These are phyloP conservation scores for Conidiobolus incongruus DNA, from an alignment of 371 early-diverging fungal genomes.

Conservation along the genomic window DNA sequence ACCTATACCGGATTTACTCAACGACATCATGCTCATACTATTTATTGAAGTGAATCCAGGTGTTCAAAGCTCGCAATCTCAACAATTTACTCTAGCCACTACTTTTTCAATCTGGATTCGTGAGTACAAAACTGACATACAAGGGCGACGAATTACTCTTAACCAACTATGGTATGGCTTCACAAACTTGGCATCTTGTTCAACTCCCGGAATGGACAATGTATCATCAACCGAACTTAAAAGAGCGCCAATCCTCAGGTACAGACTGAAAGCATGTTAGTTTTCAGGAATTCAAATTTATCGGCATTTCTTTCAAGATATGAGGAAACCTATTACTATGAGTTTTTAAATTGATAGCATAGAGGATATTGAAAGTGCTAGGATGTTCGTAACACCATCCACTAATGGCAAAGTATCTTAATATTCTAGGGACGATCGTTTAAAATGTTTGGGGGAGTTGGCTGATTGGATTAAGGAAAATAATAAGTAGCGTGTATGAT, in stretches of 20 bases:
- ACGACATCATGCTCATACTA: conserved; percentile 33
- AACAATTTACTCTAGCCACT: conserved; percentile 61
- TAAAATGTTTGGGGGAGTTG: too few species aligned
- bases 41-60: conserved; percentile 67
- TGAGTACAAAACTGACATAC: conserved; percentile 15
- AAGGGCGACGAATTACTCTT: conserved; percentile 26
- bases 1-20: conserved; percentile 29
- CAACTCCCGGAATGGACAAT: conserved; percentile 24
- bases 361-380: too few species aligned
- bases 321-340: too few species aligned
- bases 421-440: too few species aligned
- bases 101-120: conserved; percentile 28
- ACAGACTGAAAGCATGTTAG: conserved; percentile 34
- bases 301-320: background rate
- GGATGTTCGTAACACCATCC: too few species aligned
- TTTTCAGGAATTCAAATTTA: conserved; percentile 30
- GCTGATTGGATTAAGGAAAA: too few species aligned
- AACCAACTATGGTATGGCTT: conserved; percentile 26
- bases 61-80: conserved; percentile 28
- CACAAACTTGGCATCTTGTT: conserved; percentile 39
- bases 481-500: too few species aligned
- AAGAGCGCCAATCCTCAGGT: conserved; percentile 25
- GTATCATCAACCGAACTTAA: conserved; percentile 28
- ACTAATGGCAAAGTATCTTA: too few species aligned
- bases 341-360: too few species aligned